Base-by-base conservation (phyloP, 768 basidiomycete species). In the Phlegmacium glaucopus region DNA sequence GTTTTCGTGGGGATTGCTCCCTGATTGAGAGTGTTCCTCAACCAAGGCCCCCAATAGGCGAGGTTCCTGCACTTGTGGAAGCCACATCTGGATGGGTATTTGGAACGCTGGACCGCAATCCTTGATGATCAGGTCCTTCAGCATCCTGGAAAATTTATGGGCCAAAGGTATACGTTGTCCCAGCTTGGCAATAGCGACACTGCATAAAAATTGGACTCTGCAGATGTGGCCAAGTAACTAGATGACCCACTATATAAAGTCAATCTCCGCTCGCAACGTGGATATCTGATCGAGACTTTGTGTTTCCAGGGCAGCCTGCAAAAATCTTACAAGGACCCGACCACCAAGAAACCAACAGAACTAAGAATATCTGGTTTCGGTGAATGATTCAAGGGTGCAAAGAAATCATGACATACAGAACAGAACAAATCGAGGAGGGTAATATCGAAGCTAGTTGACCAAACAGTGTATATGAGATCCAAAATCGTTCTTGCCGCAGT, bases 291-390 rank as follows among this genome's bases (percentile, higher is more conserved):
- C 80, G 18, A 68, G 56, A 47, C 75, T 75, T 15, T 79, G 75
- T 4, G 73, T 74, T 29, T 85, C 77, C 27, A 80, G 69, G 4
- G 85, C 81, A 27, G 80, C 82, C 51, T 79, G 77, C 28, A 86
- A 63, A 61, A 87, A 87, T 11, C 83, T 75, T 13, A 80, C 75
- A 16, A 90, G 71, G 9, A 85, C 82, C 25, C 83, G 72, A 3
- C 85, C 87, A 38, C 76, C 77, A 42, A 76, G 69, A 59, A 85
- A 88, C 85, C 85, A 91, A 54, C 76, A 77, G 53, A 83, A 81
- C 82, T 85, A 46, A 2, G 39, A 27, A 10, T 25, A 27, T 26
- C 34, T 15, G 27, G 42, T 46, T 27, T 22, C 25, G 45, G 26
- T 22, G 36, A 13, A 47, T 35, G 6, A 4, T 3, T 43, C 26